A percentile compares a stretch with the other conserved stretches of the same genome.
Conservation (phyloP, 2,329 filamentous ascomycete genomes). For the Fusarium irregulare region DNA sequence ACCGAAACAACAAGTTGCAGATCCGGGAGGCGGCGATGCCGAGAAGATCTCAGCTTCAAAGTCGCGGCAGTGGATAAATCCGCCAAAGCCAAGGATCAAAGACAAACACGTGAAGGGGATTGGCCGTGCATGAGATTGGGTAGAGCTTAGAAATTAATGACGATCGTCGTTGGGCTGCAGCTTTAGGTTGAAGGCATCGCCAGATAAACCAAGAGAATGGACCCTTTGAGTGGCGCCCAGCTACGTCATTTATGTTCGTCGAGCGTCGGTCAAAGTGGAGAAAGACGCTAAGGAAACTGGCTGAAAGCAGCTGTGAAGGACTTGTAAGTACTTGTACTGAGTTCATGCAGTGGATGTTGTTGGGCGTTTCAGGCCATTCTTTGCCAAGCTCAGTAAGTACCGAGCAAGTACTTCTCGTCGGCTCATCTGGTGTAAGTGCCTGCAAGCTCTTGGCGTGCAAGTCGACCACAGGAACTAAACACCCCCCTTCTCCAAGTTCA, state of each 20-base stretch:
- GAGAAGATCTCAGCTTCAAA: conserved; percentile 29
- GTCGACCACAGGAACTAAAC: conserved; percentile 5
- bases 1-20: conserved; percentile 27
- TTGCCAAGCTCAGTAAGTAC: neutral
- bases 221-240: conserved; percentile 22
- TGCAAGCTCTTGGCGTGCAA: conserved; percentile 31
- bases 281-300: conserved; percentile 21
- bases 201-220: conserved; percentile 20
- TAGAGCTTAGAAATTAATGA: conserved; percentile 26
- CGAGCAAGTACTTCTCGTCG: neutral
- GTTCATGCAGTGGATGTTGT: neutral
- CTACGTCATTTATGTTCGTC: conserved; percentile 36
- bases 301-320: conserved; percentile 25
- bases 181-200: conserved; percentile 35
- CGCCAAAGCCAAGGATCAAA: neutral
- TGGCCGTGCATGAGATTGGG: conserved; percentile 13
- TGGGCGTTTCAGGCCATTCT: neutral
- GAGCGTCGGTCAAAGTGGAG: conserved; percentile 23
- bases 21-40: conserved; percentile 37
- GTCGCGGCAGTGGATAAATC: conserved; percentile 10
- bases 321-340: neutral
- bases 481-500: conserved; percentile 24
- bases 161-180: conserved; percentile 30
- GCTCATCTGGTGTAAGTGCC: conserved; percentile 37
- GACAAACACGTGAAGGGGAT: conserved; percentile 1